phyloP scores from a whole-genome alignment of 2,329 filamentous ascomycete species.

The Bipolaris oryzae region DNA sequence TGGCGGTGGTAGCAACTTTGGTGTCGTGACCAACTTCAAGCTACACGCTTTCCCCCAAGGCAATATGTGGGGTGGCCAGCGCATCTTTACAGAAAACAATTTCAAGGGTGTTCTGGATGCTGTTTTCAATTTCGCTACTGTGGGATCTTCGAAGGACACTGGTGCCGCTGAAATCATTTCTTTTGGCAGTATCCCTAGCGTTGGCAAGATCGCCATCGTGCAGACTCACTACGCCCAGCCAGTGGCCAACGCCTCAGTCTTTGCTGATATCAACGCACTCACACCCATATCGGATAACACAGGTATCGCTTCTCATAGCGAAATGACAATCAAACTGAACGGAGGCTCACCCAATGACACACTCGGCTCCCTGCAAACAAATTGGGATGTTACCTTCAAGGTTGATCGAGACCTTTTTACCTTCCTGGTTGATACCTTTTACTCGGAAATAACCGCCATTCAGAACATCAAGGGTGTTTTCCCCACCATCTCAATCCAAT shows the following conservation, averaged over 20 bases:
- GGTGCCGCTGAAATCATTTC: constrained; percentile 34
- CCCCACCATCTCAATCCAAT: constrained; percentile 29
- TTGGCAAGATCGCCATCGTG: constrained; percentile 30
- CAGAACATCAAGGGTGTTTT: constrained; percentile 23
- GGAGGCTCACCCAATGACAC: constrained; percentile 21
- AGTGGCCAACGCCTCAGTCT: constrained; percentile 30
- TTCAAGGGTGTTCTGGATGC: constrained; percentile 12
- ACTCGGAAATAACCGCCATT: constrained; percentile 13
- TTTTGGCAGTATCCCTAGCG: constrained; percentile 10
- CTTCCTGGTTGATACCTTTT: constrained; percentile 31
- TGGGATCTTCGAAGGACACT: constrained; percentile 24
- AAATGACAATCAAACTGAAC: constrained; percentile 31
- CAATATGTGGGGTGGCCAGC: constrained; percentile 21
- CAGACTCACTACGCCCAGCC: constrained; percentile 32
- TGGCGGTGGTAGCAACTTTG: constrained; percentile 41
- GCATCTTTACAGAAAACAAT: constrained; percentile 21
- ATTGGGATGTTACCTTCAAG: constrained; percentile 38
- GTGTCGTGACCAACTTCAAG: constrained; percentile 40
- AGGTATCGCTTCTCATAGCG: constrained; percentile 24
- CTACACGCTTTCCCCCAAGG: constrained; percentile 13
- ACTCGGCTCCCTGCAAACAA: constrained; percentile 29
- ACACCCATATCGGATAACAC: constrained; percentile 30
- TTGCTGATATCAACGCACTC: constrained; percentile 33
- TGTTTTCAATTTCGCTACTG: constrained; percentile 17
- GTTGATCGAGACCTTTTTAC: constrained; percentile 29